Evolutionary conservation across 2,329 filamentous ascomycete species (phyloP).

Genomic region (Ascomycota sp.): DNA sequence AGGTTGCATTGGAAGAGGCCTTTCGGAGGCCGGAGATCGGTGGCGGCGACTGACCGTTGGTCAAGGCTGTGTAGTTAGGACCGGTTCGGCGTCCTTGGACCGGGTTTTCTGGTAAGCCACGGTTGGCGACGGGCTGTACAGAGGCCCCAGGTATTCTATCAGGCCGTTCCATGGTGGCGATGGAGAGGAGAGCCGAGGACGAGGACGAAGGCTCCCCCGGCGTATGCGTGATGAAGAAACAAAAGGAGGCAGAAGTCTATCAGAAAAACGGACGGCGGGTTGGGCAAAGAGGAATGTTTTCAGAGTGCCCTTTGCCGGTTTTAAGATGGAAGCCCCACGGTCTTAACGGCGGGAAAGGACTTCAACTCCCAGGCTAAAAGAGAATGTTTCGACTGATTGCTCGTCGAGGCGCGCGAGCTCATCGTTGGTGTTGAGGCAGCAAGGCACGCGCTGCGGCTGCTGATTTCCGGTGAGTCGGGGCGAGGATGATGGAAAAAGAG

Average conservation of each 20-base stretch:
- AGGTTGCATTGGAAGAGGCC: constrained; percentile 22
- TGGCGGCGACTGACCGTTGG: constrained; percentile 18
- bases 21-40: constrained; percentile 26
- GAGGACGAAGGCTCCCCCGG: neutral
- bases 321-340: constrained; percentile 2
- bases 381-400: constrained; percentile 7
- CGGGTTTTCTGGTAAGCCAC: constrained; percentile 21
- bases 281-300: constrained; percentile 10
- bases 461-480: neutral
- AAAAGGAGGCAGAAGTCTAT: constrained; percentile 5
- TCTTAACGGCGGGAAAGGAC: too few relatives aligned
- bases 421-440: constrained; percentile 8
- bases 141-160: constrained; percentile 11
- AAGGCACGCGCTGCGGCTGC: neutral
- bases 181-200: constrained; percentile 3
- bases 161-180: constrained; percentile 13
- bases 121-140: constrained; percentile 8
- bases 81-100: constrained; percentile 17
- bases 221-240: constrained; percentile 1
- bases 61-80: constrained; percentile 16
- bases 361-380: too few relatives aligned
- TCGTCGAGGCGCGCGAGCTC: constrained; percentile 9
- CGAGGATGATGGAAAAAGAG: too few relatives aligned
- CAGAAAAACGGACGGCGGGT: constrained; percentile 4
- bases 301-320: constrained; percentile 9